A percentile compares a stretch with the other conserved stretches of the same genome.
Conservation (phyloP, 1,139 yeast species). For the Kurtzmaniella quercitrusa region DNA sequence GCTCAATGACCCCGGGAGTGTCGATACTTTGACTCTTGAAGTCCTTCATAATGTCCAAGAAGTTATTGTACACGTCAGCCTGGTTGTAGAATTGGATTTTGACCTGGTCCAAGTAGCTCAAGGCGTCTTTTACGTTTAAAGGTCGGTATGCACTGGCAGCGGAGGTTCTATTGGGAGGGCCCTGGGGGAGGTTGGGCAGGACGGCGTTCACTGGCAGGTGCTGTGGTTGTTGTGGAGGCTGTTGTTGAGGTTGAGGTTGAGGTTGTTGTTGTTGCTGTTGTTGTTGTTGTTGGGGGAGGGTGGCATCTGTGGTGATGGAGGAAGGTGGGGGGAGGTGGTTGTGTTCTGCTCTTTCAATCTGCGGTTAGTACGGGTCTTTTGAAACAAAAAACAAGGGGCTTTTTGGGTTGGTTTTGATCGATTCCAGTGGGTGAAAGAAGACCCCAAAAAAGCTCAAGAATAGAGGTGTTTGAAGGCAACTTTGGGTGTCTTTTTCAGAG, state of each 20-base stretch:
- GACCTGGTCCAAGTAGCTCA: conserved; percentile 92
- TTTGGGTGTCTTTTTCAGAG: too few relatives aligned
- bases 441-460: too few relatives aligned
- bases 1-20: conserved; percentile 96
- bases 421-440: too few relatives aligned
- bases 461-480: too few relatives aligned
- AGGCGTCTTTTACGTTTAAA: conserved; percentile 91
- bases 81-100: conserved; percentile 87
- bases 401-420: too few relatives aligned
- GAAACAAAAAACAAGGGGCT: not conserved
- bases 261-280: conserved; percentile 9
- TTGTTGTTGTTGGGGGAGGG: conserved; percentile 11
- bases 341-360: not conserved
- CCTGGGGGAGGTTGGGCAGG: conserved; percentile 20
- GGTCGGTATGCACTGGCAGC: conserved; percentile 67
- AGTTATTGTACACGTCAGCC: conserved; percentile 94
- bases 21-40: conserved; percentile 94
- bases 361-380: not conserved
- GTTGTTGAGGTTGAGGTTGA: conserved; percentile 7
- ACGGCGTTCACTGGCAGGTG: conserved; percentile 7
- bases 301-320: conserved; percentile 10
- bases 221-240: conserved; percentile 8
- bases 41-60: conserved; percentile 96
- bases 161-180: conserved; percentile 42
- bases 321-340: conserved; percentile 24